phyloP scores from a whole-genome alignment of 2,329 filamentous ascomycete species.

The Scopulariopsis brevicaulis region DNA sequence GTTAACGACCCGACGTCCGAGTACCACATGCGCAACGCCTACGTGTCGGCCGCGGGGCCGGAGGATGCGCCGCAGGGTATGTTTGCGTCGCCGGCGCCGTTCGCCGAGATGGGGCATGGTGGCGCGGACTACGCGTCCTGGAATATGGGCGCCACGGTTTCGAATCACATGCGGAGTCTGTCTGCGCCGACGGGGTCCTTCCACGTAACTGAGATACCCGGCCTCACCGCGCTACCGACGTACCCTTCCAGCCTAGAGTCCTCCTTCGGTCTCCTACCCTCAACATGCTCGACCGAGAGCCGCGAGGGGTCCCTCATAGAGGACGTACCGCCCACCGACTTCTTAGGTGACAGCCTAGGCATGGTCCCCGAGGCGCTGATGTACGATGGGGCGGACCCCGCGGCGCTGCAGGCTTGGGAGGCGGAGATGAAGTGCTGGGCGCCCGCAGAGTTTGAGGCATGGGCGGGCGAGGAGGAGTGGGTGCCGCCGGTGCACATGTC shows the following conservation, averaged over 20 bases:
- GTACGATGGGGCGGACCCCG: slow-evolving; percentile 19
- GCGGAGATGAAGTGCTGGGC: slow-evolving; percentile 23
- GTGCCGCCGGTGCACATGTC: slow-evolving; percentile 8
- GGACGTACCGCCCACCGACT: slow-evolving; percentile 18
- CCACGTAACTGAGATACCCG: slow-evolving; percentile 6
- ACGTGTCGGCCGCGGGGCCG: slow-evolving; percentile 5
- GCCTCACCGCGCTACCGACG: slow-evolving; percentile 41
- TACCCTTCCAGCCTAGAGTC: slow-evolving; percentile 35
- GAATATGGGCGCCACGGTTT: background rate
- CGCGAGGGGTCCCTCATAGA: slow-evolving; percentile 20
- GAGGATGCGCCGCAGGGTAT: background rate
- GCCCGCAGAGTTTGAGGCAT: slow-evolving; percentile 9
- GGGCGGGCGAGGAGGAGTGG: slow-evolving; percentile 13
- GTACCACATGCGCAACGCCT: slow-evolving; percentile 39
- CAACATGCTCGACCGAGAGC: slow-evolving; percentile 12
- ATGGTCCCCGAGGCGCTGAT: slow-evolving; percentile 21
- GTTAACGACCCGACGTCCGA: slow-evolving; percentile 48
- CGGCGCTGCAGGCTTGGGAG: slow-evolving; percentile 23
- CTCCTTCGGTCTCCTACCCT: slow-evolving; percentile 19
- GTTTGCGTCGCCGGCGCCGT: background rate
- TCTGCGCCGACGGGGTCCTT: background rate
- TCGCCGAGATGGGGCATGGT: background rate
- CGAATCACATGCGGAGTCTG: background rate
- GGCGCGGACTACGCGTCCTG: background rate
- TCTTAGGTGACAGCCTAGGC: slow-evolving; percentile 15